Base-by-base conservation (phyloP, 176 grass and related monocot species). In the Luzula sylvatica region DNA sequence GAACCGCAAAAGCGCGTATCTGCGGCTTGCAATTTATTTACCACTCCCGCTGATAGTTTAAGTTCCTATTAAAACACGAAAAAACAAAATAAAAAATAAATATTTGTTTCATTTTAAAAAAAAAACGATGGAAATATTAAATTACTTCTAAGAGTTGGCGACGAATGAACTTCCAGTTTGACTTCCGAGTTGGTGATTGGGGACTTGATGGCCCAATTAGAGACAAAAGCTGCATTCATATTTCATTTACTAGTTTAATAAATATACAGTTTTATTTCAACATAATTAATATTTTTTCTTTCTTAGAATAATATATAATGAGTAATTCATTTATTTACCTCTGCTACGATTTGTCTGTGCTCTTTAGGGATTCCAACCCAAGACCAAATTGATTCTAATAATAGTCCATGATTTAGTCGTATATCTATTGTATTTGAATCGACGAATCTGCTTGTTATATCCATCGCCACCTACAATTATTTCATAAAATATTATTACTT, bases 1-100 rank as follows among this genome's bases (percentile, higher is more conserved):
- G 80, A 71, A 50, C 90, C 83, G 73, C 80, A 95, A 82, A 95
- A 88, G 9, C 90, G 55, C 56, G 82, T 69, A 76, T 95, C 90
- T 70, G 90, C 84, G 82, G 67, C 84, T 70, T 73, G 90, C 35
- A 95, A 69, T 79, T 76, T 88, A 29, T 95, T 80, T 53, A 95
- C 83, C 73, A 95, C 73, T 79, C 78, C 74, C 75, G 85, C 90
- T 72, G 80, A 85, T 66, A 95, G 80, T 52, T 71, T 47, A 71
- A 95, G 80, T 66, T 86, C 90, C 90, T 88, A n/a, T 50, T 17
- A 42, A 8, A 41, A 67, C 14, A 54, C 14, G 70, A 75, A 61
- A 5, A 23, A 79, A 53, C 35, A 54, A 75, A 75, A 72, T 59
- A 19, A 63, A 41, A 15, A 29, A 20, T 58, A 25, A 19, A 3